A percentile compares a stretch with the other conserved stretches of the same genome.
These are phyloP conservation scores for Vanderwaltozyma verrucispora DNA, from an alignment of 805 yeast genomes.

Conservation along the genomic window DNA sequence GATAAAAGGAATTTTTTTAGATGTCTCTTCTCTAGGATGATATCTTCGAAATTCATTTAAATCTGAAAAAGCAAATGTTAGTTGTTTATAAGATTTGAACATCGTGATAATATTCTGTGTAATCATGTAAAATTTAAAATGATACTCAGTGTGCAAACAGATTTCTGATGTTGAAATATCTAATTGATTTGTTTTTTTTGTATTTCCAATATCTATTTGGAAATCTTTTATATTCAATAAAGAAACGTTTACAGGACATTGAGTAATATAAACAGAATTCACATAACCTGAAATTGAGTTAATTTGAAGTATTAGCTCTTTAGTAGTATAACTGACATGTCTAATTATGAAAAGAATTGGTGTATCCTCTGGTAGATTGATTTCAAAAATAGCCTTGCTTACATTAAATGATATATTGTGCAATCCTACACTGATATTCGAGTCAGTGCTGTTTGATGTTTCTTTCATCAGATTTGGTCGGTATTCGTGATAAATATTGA, in stretches of 20 bases:
- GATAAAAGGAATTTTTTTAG: conserved; percentile 33
- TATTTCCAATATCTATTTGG: conserved; percentile 5
- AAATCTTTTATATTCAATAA: conserved; percentile 12
- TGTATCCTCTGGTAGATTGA: conserved; percentile 19
- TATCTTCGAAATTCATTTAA: conserved; percentile 19
- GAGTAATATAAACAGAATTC: conserved; percentile 22
- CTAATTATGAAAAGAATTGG: conserved; percentile 14
- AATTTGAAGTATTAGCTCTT: conserved; percentile 3
- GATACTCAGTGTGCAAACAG: conserved; percentile 26
- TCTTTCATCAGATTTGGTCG: background rate
- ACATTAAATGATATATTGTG: no score
- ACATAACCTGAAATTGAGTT: conserved; percentile 12
- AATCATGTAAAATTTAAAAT: conserved; percentile 36
- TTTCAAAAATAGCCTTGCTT: conserved; percentile 15
- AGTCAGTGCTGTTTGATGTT: no score
- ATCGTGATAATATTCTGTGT: conserved; percentile 41
- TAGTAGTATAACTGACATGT: conserved; percentile 4
- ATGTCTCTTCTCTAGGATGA: conserved; percentile 20
- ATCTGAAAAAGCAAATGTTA: conserved; percentile 33
- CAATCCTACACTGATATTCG: no score
- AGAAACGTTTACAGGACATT: conserved; percentile 13
- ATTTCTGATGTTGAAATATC: conserved; percentile 11
- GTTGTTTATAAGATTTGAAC: conserved; percentile 38
- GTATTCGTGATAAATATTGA: background rate
- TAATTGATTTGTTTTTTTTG: conserved; percentile 2